Conservation (phyloP, 2,329 filamentous ascomycete species). For the Alternaria sp. region DNA sequence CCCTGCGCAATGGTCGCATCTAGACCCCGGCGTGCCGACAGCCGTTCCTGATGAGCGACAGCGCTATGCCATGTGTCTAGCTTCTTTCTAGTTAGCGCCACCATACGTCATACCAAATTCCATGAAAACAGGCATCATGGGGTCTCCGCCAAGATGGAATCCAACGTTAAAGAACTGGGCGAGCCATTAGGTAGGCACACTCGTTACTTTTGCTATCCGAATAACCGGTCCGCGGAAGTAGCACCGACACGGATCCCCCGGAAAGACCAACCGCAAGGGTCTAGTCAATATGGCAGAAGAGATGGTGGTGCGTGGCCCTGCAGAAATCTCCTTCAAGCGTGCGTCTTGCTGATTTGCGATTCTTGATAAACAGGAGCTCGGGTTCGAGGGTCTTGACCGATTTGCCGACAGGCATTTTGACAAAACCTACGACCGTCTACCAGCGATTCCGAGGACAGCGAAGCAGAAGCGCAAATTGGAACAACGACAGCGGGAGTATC, state of each 20-base stretch:
- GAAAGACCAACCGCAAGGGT: conserved; percentile 19
- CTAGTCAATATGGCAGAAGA: conserved; percentile 34
- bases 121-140: conserved; percentile 16
- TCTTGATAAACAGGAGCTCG: conserved; percentile 41
- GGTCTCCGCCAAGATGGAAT: neutral
- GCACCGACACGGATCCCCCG: conserved; percentile 25
- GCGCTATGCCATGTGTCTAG: conserved; percentile 11
- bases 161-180: conserved; percentile 9
- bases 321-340: neutral
- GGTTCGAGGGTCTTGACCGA: conserved; percentile 46
- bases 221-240: conserved; percentile 9
- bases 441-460: conserved; percentile 19
- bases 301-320: conserved; percentile 33
- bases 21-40: conserved; percentile 13
- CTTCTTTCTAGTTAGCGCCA: conserved; percentile 5
- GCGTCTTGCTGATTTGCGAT: conserved; percentile 19
- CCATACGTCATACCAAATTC: conserved; percentile 12
- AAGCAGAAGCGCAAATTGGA: conserved; percentile 21
- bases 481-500: conserved; percentile 12
- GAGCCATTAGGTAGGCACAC: neutral
- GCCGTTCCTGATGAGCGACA: conserved; percentile 10
- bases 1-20: conserved; percentile 12
- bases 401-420: conserved; percentile 44
- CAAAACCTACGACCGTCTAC: conserved; percentile 30
- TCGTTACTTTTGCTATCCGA: conserved; percentile 1